Base-by-base conservation (phyloP, 2,329 filamentous ascomycete species). In the Fusarium sp. region DNA sequence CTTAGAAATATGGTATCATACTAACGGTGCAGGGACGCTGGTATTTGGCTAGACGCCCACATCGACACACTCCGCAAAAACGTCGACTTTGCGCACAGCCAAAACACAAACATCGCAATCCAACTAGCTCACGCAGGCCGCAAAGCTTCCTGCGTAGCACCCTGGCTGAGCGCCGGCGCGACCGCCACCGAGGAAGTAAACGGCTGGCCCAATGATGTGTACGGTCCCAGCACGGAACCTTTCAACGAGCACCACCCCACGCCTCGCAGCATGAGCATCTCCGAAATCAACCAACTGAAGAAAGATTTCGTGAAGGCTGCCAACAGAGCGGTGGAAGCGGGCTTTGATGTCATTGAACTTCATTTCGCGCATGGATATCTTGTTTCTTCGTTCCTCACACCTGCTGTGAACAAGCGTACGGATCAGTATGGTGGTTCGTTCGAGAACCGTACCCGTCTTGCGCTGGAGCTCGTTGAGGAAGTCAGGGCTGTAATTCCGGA, bases 361-460 rank as follows among this genome's bases (percentile, higher is more conserved):
- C 93, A 96, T 81, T 87, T 86, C 71, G 93, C 92, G 0, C 93
- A 96, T 74, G 92, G 93, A 1, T 96, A 94, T 76, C 85, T 96
- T 0, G 81, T 95, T 0, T 88, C 90, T 72, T 81, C 83, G 3
- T 96, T 95, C 82, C 64, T 94, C 5, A 89, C 88, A 1, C 92
- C 92, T 0, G 85, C 86, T 1, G 84, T 85, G n/a, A 96, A 96
- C 79, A 82, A 87, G 51, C 86, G 93, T 18, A 91, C 84, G 0
- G 90, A 92, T 74, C 74, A 84, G 59, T 93, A 92, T 72, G 90
- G 90, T 21, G 90, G 90, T 3, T 87, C 82, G 47, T 91, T 91
- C 68, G 90, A 92, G 80, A 94, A 95, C 80, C 87, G 93, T 41
- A 87, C 83, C 0, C 86, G 92, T 0, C 79, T 96, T 9, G 85